Percentiles rank a stretch among this genome's conserved stretches.
phyloP scores from a whole-genome alignment of 1,139 yeast genomes.

The Schwanniomyces etchellsii region DNA sequence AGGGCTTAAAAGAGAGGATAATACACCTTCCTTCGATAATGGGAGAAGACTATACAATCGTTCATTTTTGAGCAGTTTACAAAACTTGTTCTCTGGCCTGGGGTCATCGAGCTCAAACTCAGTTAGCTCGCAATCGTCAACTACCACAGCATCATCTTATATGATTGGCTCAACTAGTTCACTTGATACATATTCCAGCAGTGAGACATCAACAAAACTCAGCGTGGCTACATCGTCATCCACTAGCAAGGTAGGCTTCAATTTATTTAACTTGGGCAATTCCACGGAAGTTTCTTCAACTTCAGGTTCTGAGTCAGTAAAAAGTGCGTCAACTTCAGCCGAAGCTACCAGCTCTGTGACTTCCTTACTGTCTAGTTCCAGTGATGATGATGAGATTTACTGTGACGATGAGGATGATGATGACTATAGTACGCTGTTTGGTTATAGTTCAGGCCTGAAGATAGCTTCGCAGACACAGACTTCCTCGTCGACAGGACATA shows the following conservation, averaged over 20 bases:
- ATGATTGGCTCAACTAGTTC: not conserved
- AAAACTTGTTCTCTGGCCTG: too few relatives aligned
- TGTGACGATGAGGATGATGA: not conserved
- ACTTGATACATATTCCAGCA: not conserved
- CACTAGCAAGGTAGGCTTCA: constrained; percentile 4
- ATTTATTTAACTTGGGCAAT: constrained; percentile 3
- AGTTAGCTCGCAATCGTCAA: not conserved
- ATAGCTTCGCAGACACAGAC: constrained; percentile 1
- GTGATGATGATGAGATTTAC: constrained; percentile 1
- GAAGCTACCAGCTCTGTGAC: not conserved
- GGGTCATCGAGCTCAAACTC: constrained; percentile 3
- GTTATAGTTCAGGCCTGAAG: too few relatives aligned
- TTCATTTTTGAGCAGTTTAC: too few relatives aligned
- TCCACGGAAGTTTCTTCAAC: not conserved
- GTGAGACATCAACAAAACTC: not conserved
- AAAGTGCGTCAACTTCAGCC: not conserved
- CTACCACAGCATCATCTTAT: not conserved
- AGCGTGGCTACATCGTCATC: not conserved
- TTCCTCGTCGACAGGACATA: too few relatives aligned
- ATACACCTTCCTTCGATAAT: too few relatives aligned
- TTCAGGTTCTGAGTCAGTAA: not conserved
- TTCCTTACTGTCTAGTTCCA: not conserved
- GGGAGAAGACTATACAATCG: too few relatives aligned
- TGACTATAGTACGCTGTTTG: too few relatives aligned
- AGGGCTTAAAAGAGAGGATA: too few relatives aligned